Evolutionary conservation across 2,329 filamentous ascomycete species (phyloP).

Genomic region (Aspergillus neotritici): DNA sequence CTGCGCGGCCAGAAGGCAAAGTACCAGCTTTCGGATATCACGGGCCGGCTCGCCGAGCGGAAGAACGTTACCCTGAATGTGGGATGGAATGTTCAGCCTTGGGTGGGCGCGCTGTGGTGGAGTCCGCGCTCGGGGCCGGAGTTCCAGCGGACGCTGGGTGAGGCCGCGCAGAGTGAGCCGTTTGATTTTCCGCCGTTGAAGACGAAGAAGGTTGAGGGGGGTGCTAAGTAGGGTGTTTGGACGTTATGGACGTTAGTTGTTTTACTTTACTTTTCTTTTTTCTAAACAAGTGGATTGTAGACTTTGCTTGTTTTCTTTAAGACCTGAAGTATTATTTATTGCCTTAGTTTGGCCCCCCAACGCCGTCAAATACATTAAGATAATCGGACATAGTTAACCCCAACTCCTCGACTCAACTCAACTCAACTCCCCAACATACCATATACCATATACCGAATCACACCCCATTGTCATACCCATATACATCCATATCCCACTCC

Average conservation of each 20-base stretch:
- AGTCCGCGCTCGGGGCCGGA: constrained; percentile 49
- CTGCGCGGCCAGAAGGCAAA: constrained; percentile 85
- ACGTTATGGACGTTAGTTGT: background rate
- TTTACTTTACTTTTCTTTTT: too few species aligned
- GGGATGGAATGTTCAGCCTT: constrained; percentile 96
- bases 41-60: constrained; percentile 67
- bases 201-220: constrained; percentile 30
- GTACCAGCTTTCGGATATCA: constrained; percentile 92
- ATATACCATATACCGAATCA: too few species aligned
- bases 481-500: too few species aligned
- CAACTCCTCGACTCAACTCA: too few species aligned
- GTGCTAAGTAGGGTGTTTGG: constrained; percentile 2
- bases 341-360: too few species aligned
- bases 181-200: constrained; percentile 56
- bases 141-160: constrained; percentile 46
- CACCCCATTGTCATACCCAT: too few species aligned
- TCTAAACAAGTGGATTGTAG: too few species aligned
- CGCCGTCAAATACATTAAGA: too few species aligned
- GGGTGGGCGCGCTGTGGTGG: constrained; percentile 88
- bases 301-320: too few species aligned
- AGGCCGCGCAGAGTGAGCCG: constrained; percentile 45
- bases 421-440: too few species aligned
- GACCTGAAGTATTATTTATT: too few species aligned
- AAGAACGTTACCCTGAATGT: constrained; percentile 71
- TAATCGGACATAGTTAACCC: too few species aligned